Base-by-base conservation (phyloP, 768 basidiomycete species). In the Pleurotus eryngii region DNA sequence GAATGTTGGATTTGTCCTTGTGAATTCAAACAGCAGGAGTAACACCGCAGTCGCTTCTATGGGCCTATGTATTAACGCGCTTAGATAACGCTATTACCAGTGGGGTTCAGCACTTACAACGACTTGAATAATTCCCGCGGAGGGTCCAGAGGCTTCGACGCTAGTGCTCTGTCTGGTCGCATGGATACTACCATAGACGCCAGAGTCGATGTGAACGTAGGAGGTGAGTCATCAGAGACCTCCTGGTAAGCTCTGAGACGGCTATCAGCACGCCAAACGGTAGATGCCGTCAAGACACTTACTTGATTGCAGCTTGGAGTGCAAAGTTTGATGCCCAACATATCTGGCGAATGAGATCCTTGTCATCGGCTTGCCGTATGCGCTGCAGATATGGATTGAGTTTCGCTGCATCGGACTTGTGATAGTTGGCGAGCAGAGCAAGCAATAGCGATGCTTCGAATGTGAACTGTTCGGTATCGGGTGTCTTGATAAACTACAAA, bases 351-450 rank as follows among this genome's bases (percentile, higher is more conserved):
- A 88, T 80, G 1, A 87, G 63, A 8, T 75, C 77, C 5, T 71
- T 68, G 58, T 88, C 82, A 3, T 68, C 61, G 0, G 75, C 77
- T 27, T 77, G 75, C 37, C 70, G 70, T 26, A 89, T 81, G 22
- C 74, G 72, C 22, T 78, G 78, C 7, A 88, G 72, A 64, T 86
- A 89, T 1, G 82, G 81, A 66, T 90, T 90, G 39, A 87, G 76
- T 60, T 80, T 85, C 8, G 84, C 82, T 8, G 85, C 85, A 63
- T 87, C 86, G 0, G 85, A 86, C 63, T 84, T 86, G 66, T 89
- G 88, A 65, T 84, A 90, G 63, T 87, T 87, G 54, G 82, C 82
- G 2, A 90, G 76, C 35, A 87, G 68, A 9, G 82, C 75, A n/a
- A 88, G 75, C 5, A 89, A 70, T 5, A 88, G 70, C 0, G 76